A percentile compares a stretch with the other conserved stretches of the same genome.
phyloP scores from a whole-genome alignment of 176 grass and related monocot genomes.

The Triticum monococcum region DNA sequence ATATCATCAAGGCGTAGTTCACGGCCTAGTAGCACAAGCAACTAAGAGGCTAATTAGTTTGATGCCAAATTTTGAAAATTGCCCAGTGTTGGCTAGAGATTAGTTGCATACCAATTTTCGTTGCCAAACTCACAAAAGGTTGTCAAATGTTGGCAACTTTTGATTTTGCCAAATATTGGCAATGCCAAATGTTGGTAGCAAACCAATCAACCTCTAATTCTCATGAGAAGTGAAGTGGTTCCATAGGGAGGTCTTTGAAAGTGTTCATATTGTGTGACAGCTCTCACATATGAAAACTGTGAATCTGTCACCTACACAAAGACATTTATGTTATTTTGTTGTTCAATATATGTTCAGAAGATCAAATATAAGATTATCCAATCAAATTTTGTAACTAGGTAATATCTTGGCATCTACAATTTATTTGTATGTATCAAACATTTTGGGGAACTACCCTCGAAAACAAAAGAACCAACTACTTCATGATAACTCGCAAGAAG shows the following conservation, averaged over 20 bases:
- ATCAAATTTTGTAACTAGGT: not conserved
- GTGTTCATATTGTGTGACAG: slow-evolving; percentile 8
- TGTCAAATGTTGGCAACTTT: too few species aligned
- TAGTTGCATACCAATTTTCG: too few species aligned
- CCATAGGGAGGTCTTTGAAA: not conserved
- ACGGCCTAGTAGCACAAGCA: too few species aligned
- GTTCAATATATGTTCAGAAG: not conserved
- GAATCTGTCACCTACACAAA: not conserved
- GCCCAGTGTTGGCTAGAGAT: too few species aligned
- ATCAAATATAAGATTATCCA: not conserved
- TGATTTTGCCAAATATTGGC: too few species aligned
- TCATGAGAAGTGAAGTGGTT: too few species aligned
- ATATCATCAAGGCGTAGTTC: too few species aligned
- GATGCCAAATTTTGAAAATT: too few species aligned
- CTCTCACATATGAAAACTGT: not conserved
- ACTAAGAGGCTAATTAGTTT: too few species aligned
- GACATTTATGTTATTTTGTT: not conserved
- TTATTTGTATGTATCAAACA: not conserved
- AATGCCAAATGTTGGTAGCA: too few species aligned
- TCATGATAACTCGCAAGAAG: not conserved
- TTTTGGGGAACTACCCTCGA: not conserved
- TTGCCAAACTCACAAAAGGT: too few species aligned
- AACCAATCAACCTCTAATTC: too few species aligned
- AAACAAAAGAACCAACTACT: not conserved
- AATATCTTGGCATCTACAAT: not conserved